phyloP scores from a whole-genome alignment of 768 basidiomycete genomes.

The Candolleomyces eurysporus region DNA sequence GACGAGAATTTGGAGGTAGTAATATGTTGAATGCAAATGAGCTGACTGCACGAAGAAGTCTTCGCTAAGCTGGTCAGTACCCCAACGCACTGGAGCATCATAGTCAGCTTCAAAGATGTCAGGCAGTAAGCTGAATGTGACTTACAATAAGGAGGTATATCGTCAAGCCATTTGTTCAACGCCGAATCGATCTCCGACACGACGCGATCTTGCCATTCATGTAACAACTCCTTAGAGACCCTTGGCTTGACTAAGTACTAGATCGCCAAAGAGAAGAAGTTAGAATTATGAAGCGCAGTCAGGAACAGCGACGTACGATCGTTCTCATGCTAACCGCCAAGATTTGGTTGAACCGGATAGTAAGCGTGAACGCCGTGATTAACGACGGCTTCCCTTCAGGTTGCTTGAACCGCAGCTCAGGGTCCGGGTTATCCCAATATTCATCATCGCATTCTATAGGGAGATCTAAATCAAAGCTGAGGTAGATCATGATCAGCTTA shows the following conservation, averaged over 20 bases:
- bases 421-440: constrained; percentile 43
- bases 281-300: neutral
- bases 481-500: neutral
- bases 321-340: constrained; percentile 59
- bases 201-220: constrained; percentile 44
- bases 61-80: constrained; percentile 27
- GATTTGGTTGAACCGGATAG: constrained; percentile 57
- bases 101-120: neutral
- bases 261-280: neutral
- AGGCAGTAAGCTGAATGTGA: neutral
- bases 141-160: constrained; percentile 53
- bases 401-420: constrained; percentile 53
- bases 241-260: constrained; percentile 29
- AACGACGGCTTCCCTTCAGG: constrained; percentile 55
- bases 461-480: constrained; percentile 62
- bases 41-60: constrained; percentile 53
- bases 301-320: constrained; percentile 23
- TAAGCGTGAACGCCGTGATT: constrained; percentile 50
- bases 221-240: constrained; percentile 30
- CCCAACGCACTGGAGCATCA: constrained; percentile 30
- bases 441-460: constrained; percentile 57
- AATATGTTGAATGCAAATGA: constrained; percentile 35
- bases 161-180: constrained; percentile 57
- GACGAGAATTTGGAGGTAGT: constrained; percentile 58
- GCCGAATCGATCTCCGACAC: constrained; percentile 62